A percentile compares a stretch with the other conserved stretches of the same genome.
Conservation (phyloP, 345 rosid genomes). For the Litchi chinensis region DNA sequence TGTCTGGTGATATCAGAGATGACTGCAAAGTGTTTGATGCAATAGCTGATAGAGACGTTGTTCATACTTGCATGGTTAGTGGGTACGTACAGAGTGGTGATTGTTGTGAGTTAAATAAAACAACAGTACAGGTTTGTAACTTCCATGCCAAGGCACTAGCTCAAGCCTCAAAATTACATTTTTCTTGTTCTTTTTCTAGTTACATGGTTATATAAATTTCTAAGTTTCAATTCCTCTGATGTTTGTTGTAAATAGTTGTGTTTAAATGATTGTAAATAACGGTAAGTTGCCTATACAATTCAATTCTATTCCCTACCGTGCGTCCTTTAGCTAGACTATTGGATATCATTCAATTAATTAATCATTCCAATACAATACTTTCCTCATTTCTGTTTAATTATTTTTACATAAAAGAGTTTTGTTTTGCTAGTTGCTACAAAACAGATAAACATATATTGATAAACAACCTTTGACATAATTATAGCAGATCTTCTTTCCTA, state of each 20-base stretch:
- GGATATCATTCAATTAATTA: background rate
- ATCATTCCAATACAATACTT: too few species aligned
- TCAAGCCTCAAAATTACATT: too few species aligned
- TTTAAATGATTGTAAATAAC: background rate
- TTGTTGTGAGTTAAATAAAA: background rate
- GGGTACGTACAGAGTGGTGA: conserved; percentile 24
- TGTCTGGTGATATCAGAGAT: conserved; percentile 22
- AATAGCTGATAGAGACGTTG: conserved; percentile 33
- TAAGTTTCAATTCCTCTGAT: too few species aligned
- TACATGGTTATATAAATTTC: too few species aligned
- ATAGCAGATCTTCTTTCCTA: background rate
- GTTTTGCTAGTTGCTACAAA: conserved; percentile 8
- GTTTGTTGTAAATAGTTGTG: background rate
- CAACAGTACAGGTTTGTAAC: background rate
- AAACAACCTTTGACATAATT: background rate
- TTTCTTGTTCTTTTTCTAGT: too few species aligned
- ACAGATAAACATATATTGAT: conserved; percentile 4
- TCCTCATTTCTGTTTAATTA: too few species aligned
- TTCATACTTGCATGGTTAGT: conserved; percentile 33
- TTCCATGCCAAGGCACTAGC: too few species aligned
- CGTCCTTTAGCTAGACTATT: background rate
- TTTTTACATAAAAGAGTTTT: background rate
- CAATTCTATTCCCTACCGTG: background rate
- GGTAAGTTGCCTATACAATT: background rate
- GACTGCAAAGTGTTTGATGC: conserved; percentile 39